Percentiles rank a stretch among this genome's conserved stretches.
These are phyloP conservation scores for Cytospora paraplurivora DNA, from an alignment of 2,329 filamentous ascomycete genomes.

Conservation along the genomic window DNA sequence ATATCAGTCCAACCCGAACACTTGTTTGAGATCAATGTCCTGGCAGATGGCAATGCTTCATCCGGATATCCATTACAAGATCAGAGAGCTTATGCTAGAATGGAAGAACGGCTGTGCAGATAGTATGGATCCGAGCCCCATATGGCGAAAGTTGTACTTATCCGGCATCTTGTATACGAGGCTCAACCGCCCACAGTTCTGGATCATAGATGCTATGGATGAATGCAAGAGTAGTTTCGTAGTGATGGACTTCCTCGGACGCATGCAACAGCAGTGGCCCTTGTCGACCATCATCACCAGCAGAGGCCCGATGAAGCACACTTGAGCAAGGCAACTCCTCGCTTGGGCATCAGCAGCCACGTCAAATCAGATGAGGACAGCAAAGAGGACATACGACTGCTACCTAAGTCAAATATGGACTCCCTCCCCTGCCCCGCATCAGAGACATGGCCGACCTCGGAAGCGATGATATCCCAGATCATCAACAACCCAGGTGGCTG, in stretches of 20 bases:
- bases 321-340: not conserved
- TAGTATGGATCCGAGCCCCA: slow-evolving; percentile 31
- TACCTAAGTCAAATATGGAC: slow-evolving; percentile 32
- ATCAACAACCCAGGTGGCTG: slow-evolving; percentile 34
- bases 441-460: slow-evolving; percentile 13
- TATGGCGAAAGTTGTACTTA: slow-evolving; percentile 36
- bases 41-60: slow-evolving; percentile 38
- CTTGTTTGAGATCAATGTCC: slow-evolving; percentile 36
- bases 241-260: slow-evolving; percentile 33
- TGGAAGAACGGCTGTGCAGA: slow-evolving; percentile 30
- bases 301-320: slow-evolving; percentile 30
- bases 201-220: slow-evolving; percentile 40
- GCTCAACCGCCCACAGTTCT: slow-evolving; percentile 34
- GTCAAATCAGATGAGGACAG: slow-evolving; percentile 33
- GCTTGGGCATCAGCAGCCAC: slow-evolving; percentile 30
- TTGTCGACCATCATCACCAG: slow-evolving; percentile 36
- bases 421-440: slow-evolving; percentile 29
- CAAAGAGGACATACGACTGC: slow-evolving; percentile 33
- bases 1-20: slow-evolving; percentile 40
- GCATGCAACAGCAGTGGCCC: slow-evolving; percentile 33
- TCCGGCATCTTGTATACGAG: slow-evolving; percentile 32
- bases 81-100: slow-evolving; percentile 27
- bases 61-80: slow-evolving; percentile 27
- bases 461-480: slow-evolving; percentile 31
- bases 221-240: slow-evolving; percentile 34